Percentiles rank a stretch among this genome's conserved stretches.
These are phyloP conservation scores for Xylariaceae sp. DNA, from an alignment of 2,329 filamentous ascomycete genomes.

Conservation along the genomic window DNA sequence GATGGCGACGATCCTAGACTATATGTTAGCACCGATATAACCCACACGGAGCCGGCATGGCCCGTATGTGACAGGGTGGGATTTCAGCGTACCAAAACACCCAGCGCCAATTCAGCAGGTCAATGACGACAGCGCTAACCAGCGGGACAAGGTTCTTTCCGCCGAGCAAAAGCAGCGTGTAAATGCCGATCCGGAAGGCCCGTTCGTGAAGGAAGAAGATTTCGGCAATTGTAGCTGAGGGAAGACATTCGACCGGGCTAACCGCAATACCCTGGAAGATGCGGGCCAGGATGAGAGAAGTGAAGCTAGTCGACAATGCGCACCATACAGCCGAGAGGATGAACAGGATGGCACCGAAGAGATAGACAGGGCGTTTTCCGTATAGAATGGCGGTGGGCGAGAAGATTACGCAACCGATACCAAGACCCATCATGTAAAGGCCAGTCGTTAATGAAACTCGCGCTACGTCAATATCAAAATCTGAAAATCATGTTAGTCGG, in stretches of 20 bases:
- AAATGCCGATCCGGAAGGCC: slow-evolving; percentile 83
- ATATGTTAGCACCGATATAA: slow-evolving; percentile 2
- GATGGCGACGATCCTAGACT: slow-evolving; percentile 68
- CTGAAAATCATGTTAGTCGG: slow-evolving; percentile 26
- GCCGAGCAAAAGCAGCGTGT: slow-evolving; percentile 80
- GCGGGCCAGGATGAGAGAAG: slow-evolving; percentile 72
- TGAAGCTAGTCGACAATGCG: slow-evolving; percentile 73
- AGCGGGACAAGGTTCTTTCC: slow-evolving; percentile 89
- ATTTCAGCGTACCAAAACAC: slow-evolving; percentile 64
- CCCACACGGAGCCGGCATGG: background rate
- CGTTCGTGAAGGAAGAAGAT: slow-evolving; percentile 95
- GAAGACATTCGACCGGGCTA: slow-evolving; percentile 85
- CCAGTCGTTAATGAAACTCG: slow-evolving; percentile 66
- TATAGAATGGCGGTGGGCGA: slow-evolving; percentile 88
- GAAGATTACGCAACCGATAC: slow-evolving; percentile 74
- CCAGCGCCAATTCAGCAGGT: slow-evolving; percentile 78
- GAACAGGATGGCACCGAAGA: slow-evolving; percentile 72
- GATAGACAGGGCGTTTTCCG: slow-evolving; percentile 87
- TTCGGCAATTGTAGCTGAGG: slow-evolving; percentile 89
- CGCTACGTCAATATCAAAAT: slow-evolving; percentile 61
- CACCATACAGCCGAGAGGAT: slow-evolving; percentile 76
- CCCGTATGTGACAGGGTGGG: background rate
- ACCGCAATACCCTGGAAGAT: slow-evolving; percentile 85
- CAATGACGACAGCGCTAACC: slow-evolving; percentile 79
- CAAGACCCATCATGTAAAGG: slow-evolving; percentile 83